These are phyloP conservation scores for Cladophialophora bantiana DNA, from an alignment of 2,329 filamentous ascomycete species.

Conservation along the genomic window DNA sequence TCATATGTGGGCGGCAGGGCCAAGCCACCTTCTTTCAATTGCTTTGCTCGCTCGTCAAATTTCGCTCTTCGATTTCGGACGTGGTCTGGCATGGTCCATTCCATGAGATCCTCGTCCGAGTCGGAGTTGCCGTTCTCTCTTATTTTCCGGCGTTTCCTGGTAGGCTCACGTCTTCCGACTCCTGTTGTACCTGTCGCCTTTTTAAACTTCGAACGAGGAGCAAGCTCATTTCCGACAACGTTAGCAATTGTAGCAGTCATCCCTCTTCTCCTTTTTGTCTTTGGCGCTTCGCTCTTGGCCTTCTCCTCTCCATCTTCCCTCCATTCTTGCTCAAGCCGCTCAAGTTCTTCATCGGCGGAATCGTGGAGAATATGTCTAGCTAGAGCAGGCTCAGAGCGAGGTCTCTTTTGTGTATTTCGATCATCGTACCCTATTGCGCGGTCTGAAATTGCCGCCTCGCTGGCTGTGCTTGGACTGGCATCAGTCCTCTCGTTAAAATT, in stretches of 20 bases:
- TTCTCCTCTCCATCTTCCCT: constrained; percentile 5
- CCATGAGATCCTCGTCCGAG: constrained; percentile 62
- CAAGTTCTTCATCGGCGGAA: constrained; percentile 28
- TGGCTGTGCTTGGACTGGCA: constrained; percentile 1
- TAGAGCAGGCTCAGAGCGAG: constrained; percentile 1
- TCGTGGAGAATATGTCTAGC: constrained; percentile 20
- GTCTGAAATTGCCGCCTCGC: constrained; percentile 21
- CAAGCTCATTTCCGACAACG: constrained; percentile 52
- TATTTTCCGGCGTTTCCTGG: constrained; percentile 46
- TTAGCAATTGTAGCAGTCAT: constrained; percentile 61
- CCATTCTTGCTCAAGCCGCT: constrained; percentile 26
- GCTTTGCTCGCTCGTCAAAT: constrained; percentile 69
- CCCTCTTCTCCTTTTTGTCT: constrained; percentile 66
- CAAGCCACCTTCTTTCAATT: constrained; percentile 71
- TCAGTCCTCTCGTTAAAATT: background rate
- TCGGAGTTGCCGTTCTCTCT: constrained; percentile 55
- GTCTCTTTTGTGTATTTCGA: constrained; percentile 10
- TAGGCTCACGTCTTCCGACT: constrained; percentile 40
- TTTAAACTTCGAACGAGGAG: constrained; percentile 51
- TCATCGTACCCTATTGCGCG: constrained; percentile 4
- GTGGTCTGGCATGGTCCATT: constrained; percentile 73
- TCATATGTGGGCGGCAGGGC: constrained; percentile 79
- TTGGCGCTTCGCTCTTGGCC: constrained; percentile 11
- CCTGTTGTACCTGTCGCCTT: constrained; percentile 38
- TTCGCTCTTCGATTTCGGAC: constrained; percentile 69